Evolutionary conservation across 345 rosid genomes (phyloP).

Genomic region (Sapria himalayana): DNA sequence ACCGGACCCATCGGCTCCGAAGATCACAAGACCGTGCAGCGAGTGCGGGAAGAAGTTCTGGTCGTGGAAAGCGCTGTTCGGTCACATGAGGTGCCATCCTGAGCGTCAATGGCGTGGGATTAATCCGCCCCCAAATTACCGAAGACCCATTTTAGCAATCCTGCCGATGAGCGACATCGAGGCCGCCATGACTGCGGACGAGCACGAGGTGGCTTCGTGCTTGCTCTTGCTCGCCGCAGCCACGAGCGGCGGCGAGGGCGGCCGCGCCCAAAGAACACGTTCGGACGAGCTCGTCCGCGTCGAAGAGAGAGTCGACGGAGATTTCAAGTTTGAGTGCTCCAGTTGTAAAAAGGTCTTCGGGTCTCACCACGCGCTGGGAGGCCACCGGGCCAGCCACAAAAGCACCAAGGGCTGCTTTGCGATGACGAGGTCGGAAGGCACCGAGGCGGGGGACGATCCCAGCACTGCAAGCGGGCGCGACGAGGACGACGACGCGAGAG

Average conservation of each 20-base stretch:
- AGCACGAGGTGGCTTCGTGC: conserved; percentile 52
- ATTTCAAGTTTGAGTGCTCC: conserved; percentile 36
- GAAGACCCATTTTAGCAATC: conserved; percentile 1
- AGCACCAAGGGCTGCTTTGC: conserved; percentile 70
- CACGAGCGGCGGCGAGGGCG: background rate
- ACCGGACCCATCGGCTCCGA: conserved; percentile 54
- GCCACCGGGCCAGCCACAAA: conserved; percentile 78
- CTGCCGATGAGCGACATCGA: conserved; percentile 1
- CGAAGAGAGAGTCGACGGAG: background rate
- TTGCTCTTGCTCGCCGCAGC: conserved; percentile 31
- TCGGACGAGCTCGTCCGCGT: background rate
- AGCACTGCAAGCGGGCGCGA: background rate
- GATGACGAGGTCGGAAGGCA: conserved; percentile 12
- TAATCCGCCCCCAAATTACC: conserved; percentile 19
- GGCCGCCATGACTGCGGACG: conserved; percentile 25
- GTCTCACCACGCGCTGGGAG: conserved; percentile 78
- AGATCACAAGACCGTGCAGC: conserved; percentile 58
- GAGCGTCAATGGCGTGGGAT: conserved; percentile 45
- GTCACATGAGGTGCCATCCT: conserved; percentile 83
- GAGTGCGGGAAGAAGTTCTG: conserved; percentile 86
- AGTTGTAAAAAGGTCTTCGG: conserved; percentile 75
- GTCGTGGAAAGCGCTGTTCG: conserved; percentile 50
- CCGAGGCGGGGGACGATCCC: conserved; percentile 3
- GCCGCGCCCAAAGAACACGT: too few relatives aligned
- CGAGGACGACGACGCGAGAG: background rate